These are phyloP conservation scores for Sambucus nigra DNA, from an alignment of 129 eudicot genomes.

Conservation along the genomic window DNA sequence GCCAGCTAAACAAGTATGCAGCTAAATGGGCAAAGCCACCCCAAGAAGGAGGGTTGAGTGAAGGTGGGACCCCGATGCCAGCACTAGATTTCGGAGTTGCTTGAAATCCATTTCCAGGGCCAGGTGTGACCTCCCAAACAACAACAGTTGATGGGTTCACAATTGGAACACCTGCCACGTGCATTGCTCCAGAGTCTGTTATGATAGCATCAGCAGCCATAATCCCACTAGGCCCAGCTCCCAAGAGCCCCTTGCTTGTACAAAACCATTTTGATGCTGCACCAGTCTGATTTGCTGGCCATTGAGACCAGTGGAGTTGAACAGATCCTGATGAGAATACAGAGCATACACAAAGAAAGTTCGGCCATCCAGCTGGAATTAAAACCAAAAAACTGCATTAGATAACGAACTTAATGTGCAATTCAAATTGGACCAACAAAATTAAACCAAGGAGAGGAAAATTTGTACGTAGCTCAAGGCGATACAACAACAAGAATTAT, in stretches of 20 bases:
- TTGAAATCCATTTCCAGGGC: slow-evolving; percentile 93
- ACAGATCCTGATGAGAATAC: slow-evolving; percentile 99
- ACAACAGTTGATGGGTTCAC: slow-evolving; percentile 99
- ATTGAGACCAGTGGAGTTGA: slow-evolving; percentile 95
- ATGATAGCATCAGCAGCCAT: slow-evolving; percentile 99
- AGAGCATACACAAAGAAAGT: slow-evolving; percentile 94
- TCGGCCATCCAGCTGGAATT: slow-evolving; percentile 98
- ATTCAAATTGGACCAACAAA: not conserved
- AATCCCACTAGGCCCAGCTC: slow-evolving; percentile 98
- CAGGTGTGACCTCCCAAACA: slow-evolving; percentile 98
- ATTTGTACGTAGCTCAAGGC: not conserved
- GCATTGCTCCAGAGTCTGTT: slow-evolving; percentile 93
- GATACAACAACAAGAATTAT: no score
- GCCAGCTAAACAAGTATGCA: slow-evolving; percentile 83
- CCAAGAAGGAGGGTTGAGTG: slow-evolving; percentile 82
- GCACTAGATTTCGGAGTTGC: slow-evolving; percentile 65
- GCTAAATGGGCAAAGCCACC: slow-evolving; percentile 86
- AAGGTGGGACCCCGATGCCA: slow-evolving; percentile 71
- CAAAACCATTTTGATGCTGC: slow-evolving; percentile 79
- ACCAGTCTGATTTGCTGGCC: slow-evolving; percentile 61
- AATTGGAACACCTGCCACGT: slow-evolving; percentile 99
- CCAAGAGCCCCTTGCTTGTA: slow-evolving; percentile 95
- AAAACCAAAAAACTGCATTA: not conserved
- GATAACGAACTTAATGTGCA: not conserved
- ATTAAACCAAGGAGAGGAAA: not conserved